Evolutionary conservation across 768 basidiomycete genomes (phyloP).

Genomic region (Suillus brevipes): DNA sequence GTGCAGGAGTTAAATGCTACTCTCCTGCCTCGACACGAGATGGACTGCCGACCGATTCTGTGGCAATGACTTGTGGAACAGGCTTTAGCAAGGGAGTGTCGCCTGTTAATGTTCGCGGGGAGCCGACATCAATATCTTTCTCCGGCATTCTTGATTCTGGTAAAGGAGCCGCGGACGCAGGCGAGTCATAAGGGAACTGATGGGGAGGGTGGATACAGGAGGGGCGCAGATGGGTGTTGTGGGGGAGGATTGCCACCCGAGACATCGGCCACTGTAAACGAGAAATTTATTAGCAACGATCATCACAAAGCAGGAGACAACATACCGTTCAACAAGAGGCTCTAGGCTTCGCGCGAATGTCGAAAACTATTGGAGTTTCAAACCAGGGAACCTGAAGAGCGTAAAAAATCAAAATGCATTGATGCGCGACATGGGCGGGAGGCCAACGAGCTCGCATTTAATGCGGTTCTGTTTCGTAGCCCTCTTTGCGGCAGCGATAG

Average conservation of each 20-base stretch:
- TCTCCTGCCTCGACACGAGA: constrained; percentile 25
- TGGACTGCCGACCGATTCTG: constrained; percentile 16
- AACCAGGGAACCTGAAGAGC: constrained; percentile 87
- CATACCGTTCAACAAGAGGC: constrained; percentile 87
- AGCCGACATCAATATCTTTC: constrained; percentile 16
- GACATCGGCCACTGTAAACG: constrained; percentile 51
- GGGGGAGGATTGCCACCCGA: too few species aligned
- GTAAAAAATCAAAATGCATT: constrained; percentile 3
- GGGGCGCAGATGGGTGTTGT: too few species aligned
- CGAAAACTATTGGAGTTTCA: constrained; percentile 92
- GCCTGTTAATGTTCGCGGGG: constrained; percentile 6
- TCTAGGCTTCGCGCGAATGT: constrained; percentile 98
- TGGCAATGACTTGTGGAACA: constrained; percentile 10
- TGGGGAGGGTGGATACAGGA: too few species aligned
- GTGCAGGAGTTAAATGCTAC: not conserved
- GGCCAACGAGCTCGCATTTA: constrained; percentile 62
- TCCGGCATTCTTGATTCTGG: constrained; percentile 15
- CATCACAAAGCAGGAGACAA: constrained; percentile 4
- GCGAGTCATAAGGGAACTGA: not conserved
- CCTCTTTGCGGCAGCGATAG: too few species aligned
- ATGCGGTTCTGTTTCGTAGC: constrained; percentile 76
- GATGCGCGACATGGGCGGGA: constrained; percentile 66
- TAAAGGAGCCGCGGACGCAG: constrained; percentile 16
- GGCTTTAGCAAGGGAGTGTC: constrained; percentile 10
- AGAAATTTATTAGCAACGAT: not conserved